Percentiles rank a stretch among this genome's conserved stretches.
phyloP scores from a whole-genome alignment of 805 yeast species.

The Wickerhamomyces sydowiorum region DNA sequence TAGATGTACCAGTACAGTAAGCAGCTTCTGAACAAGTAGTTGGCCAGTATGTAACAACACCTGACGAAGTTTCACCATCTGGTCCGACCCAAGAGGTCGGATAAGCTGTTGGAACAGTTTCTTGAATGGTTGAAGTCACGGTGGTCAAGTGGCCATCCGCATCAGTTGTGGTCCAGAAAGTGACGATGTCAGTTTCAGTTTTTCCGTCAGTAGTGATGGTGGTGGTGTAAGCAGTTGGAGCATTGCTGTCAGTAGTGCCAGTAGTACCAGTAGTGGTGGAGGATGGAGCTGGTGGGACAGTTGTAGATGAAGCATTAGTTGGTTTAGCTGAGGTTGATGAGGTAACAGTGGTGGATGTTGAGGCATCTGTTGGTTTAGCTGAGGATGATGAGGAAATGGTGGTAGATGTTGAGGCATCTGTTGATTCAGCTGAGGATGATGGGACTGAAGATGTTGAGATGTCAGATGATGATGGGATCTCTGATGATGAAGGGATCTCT shows the following conservation, averaged over 20 bases:
- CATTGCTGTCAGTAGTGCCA: too few relatives aligned
- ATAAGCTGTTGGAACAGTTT: constrained; percentile 1
- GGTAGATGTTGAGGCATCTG: neutral
- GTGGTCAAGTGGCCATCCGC: too few relatives aligned
- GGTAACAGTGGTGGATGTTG: neutral
- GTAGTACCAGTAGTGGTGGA: constrained; percentile 11
- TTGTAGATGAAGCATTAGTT: constrained; percentile 6
- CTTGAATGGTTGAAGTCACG: too few relatives aligned
- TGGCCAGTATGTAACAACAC: neutral
- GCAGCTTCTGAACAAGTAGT: neutral
- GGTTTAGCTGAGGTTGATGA: neutral
- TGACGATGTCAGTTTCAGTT: neutral
- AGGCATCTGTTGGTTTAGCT: too few relatives aligned
- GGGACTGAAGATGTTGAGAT: neutral
- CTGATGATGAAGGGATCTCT: constrained; percentile 5
- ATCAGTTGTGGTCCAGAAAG: too few relatives aligned
- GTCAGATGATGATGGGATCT: constrained; percentile 4
- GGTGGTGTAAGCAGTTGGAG: too few relatives aligned
- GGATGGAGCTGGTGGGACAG: constrained; percentile 15
- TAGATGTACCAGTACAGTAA: neutral
- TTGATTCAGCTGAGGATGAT: neutral
- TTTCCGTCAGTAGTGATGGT: too few relatives aligned
- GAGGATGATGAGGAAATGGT: neutral
- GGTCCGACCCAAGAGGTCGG: neutral
- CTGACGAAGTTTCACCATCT: neutral